These are phyloP conservation scores for Hypsizygus marmoreus DNA, from an alignment of 768 basidiomycete genomes.

Conservation along the genomic window DNA sequence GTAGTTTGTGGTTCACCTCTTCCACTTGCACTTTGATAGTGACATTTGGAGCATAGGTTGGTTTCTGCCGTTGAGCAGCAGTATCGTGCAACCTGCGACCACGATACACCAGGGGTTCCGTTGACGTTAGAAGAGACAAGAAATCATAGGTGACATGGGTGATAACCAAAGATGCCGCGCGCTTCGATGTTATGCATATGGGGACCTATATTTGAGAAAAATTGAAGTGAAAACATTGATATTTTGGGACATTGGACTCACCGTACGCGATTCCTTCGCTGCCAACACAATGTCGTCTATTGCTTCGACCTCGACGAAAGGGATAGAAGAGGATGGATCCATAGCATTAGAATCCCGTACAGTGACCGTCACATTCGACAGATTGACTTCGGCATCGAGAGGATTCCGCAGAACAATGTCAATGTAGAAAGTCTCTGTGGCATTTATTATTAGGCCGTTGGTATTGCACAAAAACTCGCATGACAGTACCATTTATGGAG, in stretches of 20 bases:
- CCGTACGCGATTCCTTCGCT: conserved; percentile 65
- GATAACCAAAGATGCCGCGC: conserved; percentile 55
- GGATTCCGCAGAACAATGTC: conserved; percentile 74
- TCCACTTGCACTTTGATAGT: conserved; percentile 63
- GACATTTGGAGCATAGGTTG: conserved; percentile 72
- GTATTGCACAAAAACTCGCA: no score
- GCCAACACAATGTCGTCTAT: conserved; percentile 63
- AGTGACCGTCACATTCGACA: conserved; percentile 60
- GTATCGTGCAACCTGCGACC: conserved; percentile 81
- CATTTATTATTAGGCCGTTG: no score
- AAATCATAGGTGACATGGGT: conserved; percentile 67
- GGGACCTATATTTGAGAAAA: conserved; percentile 47
- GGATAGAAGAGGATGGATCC: conserved; percentile 31
- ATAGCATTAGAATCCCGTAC: conserved; percentile 42
- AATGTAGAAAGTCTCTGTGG: conserved; percentile 74
- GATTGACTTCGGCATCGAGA: conserved; percentile 68
- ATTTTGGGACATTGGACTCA: conserved; percentile 34
- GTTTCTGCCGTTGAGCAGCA: conserved; percentile 62
- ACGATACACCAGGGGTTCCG: conserved; percentile 66
- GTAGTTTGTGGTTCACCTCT: conserved; percentile 64
- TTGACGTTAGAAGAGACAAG: conserved; percentile 67
- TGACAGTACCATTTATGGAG: conserved; percentile 67
- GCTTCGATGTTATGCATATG: conserved; percentile 57
- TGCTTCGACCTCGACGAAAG: conserved; percentile 57
- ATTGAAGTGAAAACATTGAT: neutral